phyloP scores from a whole-genome alignment of 208 protist species.

The Spongospora subterranea region DNA sequence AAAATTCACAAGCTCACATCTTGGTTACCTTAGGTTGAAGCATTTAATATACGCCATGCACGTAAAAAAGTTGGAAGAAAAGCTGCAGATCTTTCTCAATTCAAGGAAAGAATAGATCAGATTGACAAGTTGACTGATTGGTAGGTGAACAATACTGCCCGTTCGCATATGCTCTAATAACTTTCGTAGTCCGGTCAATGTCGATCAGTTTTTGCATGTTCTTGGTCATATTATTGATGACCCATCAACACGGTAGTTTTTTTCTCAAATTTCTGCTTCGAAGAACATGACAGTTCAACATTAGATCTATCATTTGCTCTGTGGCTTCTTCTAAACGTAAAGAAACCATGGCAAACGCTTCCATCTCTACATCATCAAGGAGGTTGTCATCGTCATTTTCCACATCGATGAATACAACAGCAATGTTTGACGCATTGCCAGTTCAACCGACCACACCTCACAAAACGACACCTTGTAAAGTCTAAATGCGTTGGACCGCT shows the following conservation, averaged over 20 bases:
- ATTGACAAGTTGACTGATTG: neutral
- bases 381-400: neutral
- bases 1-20: neutral
- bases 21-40: neutral
- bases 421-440: neutral
- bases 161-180: neutral
- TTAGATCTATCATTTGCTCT: no score
- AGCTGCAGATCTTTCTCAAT: neutral
- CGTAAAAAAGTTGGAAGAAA: neutral
- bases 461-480: neutral
- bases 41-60: neutral
- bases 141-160: neutral
- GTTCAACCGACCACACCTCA: neutral
- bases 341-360: no score
- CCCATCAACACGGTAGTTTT: neutral
- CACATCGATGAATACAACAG: neutral
- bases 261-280: neutral
- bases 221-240: conserved; percentile 39
- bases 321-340: no score
- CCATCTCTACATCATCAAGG: neutral
- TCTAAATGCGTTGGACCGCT: neutral
- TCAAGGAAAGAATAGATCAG: neutral
- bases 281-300: no score
- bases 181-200: conserved; percentile 8
- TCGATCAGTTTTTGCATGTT: conserved; percentile 11